Percentiles rank a stretch among this genome's conserved stretches.
Evolutionary conservation across 352 stramenopile genomes (phyloP).

Genomic region (Globisporangium okanoganense): DNA sequence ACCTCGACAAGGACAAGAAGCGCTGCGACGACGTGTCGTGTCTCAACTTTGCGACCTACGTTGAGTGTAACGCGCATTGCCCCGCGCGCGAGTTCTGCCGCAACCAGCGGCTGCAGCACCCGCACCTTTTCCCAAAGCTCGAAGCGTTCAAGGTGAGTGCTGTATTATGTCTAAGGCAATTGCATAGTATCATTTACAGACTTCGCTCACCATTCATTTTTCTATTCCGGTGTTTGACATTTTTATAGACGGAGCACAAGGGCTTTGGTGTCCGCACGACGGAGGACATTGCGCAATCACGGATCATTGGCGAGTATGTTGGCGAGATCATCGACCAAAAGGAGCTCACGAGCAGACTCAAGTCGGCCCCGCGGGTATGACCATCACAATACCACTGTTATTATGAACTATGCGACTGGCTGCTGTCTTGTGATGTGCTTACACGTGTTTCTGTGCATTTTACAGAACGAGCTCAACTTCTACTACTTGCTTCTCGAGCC

Average conservation of each 20-base stretch:
- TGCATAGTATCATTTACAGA: too few species aligned
- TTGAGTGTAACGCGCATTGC: slow-evolving; percentile 64
- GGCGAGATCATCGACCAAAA: slow-evolving; percentile 91
- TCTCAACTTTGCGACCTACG: slow-evolving; percentile 87
- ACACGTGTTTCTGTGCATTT: neutral
- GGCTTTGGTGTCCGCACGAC: slow-evolving; percentile 79
- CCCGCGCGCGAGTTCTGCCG: slow-evolving; percentile 41
- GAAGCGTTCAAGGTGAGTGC: slow-evolving; percentile 59
- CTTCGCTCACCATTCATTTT: neutral
- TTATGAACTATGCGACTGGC: too few species aligned
- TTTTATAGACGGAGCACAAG: slow-evolving; percentile 60
- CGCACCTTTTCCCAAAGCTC: slow-evolving; percentile 53
- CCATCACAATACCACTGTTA: neutral
- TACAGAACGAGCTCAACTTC: slow-evolving; percentile 80
- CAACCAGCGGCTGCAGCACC: slow-evolving; percentile 79
- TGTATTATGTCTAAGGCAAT: neutral
- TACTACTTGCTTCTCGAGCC: slow-evolving; percentile 83
- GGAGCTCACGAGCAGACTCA: slow-evolving; percentile 57
- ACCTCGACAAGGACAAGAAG: slow-evolving; percentile 30
- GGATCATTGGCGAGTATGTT: slow-evolving; percentile 89
- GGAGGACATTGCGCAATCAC: slow-evolving; percentile 52
- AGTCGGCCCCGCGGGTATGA: slow-evolving; percentile 45
- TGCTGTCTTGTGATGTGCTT: neutral
- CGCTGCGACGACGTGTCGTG: slow-evolving; percentile 85
- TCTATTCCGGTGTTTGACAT: neutral